Conservation (phyloP, 1,284 basidiomycete species). For the Rhodotorula sp. region DNA sequence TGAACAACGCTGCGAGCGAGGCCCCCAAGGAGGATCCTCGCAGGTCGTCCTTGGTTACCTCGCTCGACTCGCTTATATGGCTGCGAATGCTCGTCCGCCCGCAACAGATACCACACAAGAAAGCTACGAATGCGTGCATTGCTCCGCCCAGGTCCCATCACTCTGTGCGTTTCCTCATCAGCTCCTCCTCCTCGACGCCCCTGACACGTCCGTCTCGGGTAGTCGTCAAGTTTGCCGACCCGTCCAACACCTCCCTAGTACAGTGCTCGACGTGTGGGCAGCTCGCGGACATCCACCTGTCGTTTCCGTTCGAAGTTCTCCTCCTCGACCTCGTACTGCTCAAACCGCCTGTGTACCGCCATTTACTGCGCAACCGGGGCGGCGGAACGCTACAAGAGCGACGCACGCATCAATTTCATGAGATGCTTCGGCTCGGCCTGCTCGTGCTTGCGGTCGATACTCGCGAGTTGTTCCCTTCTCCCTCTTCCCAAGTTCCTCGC, state of each 20-base stretch:
- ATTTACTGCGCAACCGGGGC: constrained; percentile 32
- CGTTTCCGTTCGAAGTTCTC: constrained; percentile 14
- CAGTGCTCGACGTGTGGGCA: constrained; percentile 16
- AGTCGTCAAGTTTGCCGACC: constrained; percentile 32
- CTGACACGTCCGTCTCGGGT: neutral
- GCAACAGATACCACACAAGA: too few relatives aligned
- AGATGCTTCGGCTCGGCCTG: constrained; percentile 6
- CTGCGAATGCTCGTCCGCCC: neutral
- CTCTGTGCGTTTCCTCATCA: constrained; percentile 18
- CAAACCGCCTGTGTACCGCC: constrained; percentile 27
- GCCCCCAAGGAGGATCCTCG: too few relatives aligned
- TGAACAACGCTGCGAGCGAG: too few relatives aligned
- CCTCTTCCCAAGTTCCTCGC: neutral
- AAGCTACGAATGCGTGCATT: constrained; percentile 25
- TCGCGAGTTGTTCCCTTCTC: constrained; percentile 6
- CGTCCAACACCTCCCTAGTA: constrained; percentile 33
- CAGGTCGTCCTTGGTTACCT: neutral
- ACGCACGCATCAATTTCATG: neutral
- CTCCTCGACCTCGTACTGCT: constrained; percentile 37
- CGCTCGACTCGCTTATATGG: neutral
- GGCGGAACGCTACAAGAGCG: neutral
- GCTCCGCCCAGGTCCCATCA: constrained; percentile 3
- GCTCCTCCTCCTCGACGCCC: neutral
- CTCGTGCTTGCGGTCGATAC: constrained; percentile 25
- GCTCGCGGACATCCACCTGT: constrained; percentile 20